Percentiles rank a stretch among this genome's conserved stretches.
Conservation (phyloP, 1,139 yeast species). For the Hansenula anomala region DNA sequence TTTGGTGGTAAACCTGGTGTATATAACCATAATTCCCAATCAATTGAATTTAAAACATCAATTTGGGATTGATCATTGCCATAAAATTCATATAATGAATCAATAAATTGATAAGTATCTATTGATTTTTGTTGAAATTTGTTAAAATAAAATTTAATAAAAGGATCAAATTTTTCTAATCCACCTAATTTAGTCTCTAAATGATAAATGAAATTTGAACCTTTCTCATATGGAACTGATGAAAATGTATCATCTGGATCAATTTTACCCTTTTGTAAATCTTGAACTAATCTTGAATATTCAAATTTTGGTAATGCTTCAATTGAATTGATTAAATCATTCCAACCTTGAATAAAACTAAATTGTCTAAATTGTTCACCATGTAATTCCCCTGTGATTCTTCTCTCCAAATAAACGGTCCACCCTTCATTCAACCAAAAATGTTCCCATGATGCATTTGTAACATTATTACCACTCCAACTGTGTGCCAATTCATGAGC, state of each 20-base stretch:
- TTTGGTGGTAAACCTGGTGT: constrained; percentile 85
- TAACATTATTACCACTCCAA: constrained; percentile 88
- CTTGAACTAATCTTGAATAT: constrained; percentile 65
- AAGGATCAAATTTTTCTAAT: constrained; percentile 59
- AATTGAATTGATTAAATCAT: constrained; percentile 65
- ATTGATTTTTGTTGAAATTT: constrained; percentile 66
- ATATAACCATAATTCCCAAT: constrained; percentile 83
- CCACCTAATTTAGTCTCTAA: constrained; percentile 69
- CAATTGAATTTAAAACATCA: constrained; percentile 55
- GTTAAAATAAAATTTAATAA: constrained; percentile 71
- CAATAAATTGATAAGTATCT: constrained; percentile 78
- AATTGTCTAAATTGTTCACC: constrained; percentile 79
- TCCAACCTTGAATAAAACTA: constrained; percentile 85
- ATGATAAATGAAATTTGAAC: constrained; percentile 71
- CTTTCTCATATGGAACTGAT: constrained; percentile 88
- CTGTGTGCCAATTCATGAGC: constrained; percentile 93
- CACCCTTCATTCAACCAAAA: constrained; percentile 96
- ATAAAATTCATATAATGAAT: constrained; percentile 62
- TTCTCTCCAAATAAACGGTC: constrained; percentile 88
- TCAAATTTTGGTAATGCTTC: constrained; percentile 46
- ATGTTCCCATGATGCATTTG: constrained; percentile 90
- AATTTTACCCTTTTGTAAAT: constrained; percentile 49
- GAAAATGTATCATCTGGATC: constrained; percentile 93
- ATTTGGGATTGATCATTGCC: constrained; percentile 31
- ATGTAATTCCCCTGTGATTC: constrained; percentile 71